phyloP scores from a whole-genome alignment of 2,329 filamentous ascomycete species.

The Fusarium tricinctum region DNA sequence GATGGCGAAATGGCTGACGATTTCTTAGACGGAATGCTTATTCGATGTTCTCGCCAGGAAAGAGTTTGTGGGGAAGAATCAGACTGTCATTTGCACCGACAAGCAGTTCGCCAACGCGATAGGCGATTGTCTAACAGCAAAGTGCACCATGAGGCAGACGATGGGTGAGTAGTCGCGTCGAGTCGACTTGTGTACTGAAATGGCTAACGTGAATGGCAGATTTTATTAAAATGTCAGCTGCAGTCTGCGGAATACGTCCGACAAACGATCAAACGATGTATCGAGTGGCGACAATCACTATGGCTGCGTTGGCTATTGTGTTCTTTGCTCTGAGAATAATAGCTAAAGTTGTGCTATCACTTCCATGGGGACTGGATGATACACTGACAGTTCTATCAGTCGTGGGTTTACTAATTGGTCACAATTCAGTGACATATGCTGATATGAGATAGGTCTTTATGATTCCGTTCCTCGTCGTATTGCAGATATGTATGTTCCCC shows the following conservation, averaged over 20 bases:
- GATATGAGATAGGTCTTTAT: not conserved
- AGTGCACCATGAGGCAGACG: constrained; percentile 14
- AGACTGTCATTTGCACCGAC: not conserved
- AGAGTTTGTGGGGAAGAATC: not conserved
- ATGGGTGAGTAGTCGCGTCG: not conserved
- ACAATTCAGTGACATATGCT: not conserved
- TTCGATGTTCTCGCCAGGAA: not conserved
- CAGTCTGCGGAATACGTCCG: constrained; percentile 5
- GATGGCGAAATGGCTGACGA: not conserved
- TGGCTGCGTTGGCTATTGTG: not conserved
- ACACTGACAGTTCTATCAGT: not conserved
- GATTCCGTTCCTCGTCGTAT: not conserved
- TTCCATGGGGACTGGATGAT: constrained; percentile 23
- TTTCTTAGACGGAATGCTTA: not conserved
- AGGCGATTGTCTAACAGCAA: constrained; percentile 3
- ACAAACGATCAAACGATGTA: not conserved
- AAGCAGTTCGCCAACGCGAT: constrained; percentile 7
- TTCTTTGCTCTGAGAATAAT: constrained; percentile 15
- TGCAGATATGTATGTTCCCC: constrained; percentile 11
- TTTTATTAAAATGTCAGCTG: constrained; percentile 18
- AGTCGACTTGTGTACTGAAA: fast-evolving
- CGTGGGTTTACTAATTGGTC: not conserved
- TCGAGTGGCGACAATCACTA: not conserved
- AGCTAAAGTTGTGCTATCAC: not conserved
- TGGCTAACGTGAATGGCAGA: not conserved